Evolutionary conservation across 257 asterid genomes (phyloP).

Genomic region (Lantana camara): DNA sequence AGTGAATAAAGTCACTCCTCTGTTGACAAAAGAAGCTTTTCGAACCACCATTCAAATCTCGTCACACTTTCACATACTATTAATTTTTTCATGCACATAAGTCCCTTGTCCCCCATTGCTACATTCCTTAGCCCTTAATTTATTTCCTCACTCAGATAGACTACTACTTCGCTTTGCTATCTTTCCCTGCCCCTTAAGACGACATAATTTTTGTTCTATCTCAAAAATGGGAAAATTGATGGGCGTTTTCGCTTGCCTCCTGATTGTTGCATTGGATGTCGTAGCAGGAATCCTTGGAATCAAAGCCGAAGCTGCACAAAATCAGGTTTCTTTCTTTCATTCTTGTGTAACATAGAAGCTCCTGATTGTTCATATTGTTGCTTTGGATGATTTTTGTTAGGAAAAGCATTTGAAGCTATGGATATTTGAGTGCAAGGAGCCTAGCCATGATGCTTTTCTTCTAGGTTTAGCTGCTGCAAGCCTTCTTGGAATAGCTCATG

Average conservation of each 20-base stretch:
- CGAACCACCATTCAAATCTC: slow-evolving; percentile 19
- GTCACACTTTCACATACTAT: slow-evolving; percentile 17
- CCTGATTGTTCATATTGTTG: not conserved
- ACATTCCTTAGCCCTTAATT: not conserved
- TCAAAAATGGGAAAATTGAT: slow-evolving; percentile 60
- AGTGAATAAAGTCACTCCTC: slow-evolving; percentile 48
- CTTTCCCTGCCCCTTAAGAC: not conserved
- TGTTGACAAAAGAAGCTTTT: slow-evolving; percentile 63
- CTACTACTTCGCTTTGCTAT: not conserved
- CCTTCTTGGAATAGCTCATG: slow-evolving; percentile 63
- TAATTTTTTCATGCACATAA: slow-evolving; percentile 12
- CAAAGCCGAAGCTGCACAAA: slow-evolving; percentile 87
- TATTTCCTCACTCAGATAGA: not conserved
- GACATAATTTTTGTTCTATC: not conserved
- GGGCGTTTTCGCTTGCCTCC: slow-evolving; percentile 65
- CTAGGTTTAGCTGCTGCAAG: slow-evolving; percentile 69
- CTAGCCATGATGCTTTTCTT: slow-evolving; percentile 82
- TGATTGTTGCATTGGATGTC: slow-evolving; percentile 75
- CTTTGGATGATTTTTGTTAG: slow-evolving; percentile 28
- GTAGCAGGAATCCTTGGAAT: slow-evolving; percentile 80
- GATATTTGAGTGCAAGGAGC: slow-evolving; percentile 86
- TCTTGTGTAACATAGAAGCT: too few relatives aligned
- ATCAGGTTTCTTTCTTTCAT: slow-evolving; percentile 49
- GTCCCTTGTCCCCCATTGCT: not conserved
- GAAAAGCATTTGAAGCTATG: slow-evolving; percentile 78